These are phyloP conservation scores for Tolypocladium ovalisporum DNA, from an alignment of 2,329 filamentous ascomycete species.

Conservation along the genomic window DNA sequence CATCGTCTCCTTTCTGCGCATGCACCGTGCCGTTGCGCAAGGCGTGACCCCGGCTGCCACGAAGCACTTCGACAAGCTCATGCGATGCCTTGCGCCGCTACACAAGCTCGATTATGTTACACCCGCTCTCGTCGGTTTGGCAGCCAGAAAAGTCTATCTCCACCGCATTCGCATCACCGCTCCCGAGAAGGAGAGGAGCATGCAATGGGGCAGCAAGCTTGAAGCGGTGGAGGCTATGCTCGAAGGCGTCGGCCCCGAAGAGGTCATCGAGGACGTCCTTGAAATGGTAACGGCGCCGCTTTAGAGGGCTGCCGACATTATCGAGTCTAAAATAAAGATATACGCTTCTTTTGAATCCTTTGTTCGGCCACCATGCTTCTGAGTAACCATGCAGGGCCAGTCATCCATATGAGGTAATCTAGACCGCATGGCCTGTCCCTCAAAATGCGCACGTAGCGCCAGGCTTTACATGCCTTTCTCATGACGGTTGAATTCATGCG, in stretches of 20 bases:
- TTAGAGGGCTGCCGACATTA: conserved; percentile 6
- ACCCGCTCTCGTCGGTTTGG: conserved; percentile 72
- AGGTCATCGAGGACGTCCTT: conserved; percentile 55
- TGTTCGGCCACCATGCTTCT: background rate
- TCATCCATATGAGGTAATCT: background rate
- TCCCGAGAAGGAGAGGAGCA: conserved; percentile 67
- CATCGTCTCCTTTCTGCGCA: conserved; percentile 73
- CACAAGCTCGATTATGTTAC: conserved; percentile 74
- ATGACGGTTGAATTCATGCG: background rate
- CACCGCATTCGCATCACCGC: conserved; percentile 67
- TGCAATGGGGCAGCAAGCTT: conserved; percentile 84
- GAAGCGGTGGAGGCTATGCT: conserved; percentile 58
- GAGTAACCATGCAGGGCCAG: background rate
- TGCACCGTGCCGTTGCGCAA: conserved; percentile 73
- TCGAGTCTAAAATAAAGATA: conserved; percentile 2
- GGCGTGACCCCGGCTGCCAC: conserved; percentile 73
- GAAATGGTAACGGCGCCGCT: conserved; percentile 43
- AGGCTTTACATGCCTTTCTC: background rate
- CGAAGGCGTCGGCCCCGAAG: conserved; percentile 48
- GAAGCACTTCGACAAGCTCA: conserved; percentile 60
- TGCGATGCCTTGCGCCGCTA: conserved; percentile 65
- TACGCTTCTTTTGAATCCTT: background rate
- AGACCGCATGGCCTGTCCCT: background rate
- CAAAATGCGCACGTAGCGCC: background rate
- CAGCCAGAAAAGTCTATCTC: conserved; percentile 75